Evolutionary conservation across 352 stramenopile species (phyloP).

Genomic region (Phytophthora sojae): DNA sequence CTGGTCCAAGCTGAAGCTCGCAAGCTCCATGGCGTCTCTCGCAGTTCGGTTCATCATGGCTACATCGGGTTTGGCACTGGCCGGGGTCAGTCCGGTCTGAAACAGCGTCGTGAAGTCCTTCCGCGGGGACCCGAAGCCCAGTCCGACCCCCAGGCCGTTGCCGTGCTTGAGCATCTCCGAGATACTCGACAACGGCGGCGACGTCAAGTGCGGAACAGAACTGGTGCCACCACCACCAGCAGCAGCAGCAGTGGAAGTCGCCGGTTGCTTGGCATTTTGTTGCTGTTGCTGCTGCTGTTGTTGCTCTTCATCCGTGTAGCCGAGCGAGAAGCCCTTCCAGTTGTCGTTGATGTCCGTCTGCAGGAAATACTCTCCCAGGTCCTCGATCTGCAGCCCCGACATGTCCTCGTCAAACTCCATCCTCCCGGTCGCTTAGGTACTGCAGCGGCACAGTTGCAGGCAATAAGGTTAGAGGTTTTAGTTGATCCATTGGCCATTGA

Average conservation of each 20-base stretch:
- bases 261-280: constrained; percentile 10
- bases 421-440: background rate
- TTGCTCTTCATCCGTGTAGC: constrained; percentile 64
- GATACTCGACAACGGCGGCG: constrained; percentile 52
- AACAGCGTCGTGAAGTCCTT: constrained; percentile 46
- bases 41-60: constrained; percentile 34
- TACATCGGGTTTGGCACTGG: constrained; percentile 30
- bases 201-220: constrained; percentile 40
- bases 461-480: no score
- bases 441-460: background rate
- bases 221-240: background rate
- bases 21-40: constrained; percentile 44
- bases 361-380: constrained; percentile 77
- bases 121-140: constrained; percentile 36
- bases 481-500: background rate
- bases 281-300: constrained; percentile 14
- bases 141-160: constrained; percentile 28
- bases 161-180: constrained; percentile 55
- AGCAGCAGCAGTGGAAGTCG: constrained; percentile 12
- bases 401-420: constrained; percentile 82
- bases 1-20: constrained; percentile 51
- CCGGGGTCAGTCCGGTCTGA: constrained; percentile 33
- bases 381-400: constrained; percentile 77
- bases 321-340: constrained; percentile 78
- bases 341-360: constrained; percentile 66